Percentiles rank a stretch among this genome's conserved stretches.
phyloP scores from a whole-genome alignment of 2,329 filamentous ascomycete genomes.

The Hymenoscyphus infarciens region DNA sequence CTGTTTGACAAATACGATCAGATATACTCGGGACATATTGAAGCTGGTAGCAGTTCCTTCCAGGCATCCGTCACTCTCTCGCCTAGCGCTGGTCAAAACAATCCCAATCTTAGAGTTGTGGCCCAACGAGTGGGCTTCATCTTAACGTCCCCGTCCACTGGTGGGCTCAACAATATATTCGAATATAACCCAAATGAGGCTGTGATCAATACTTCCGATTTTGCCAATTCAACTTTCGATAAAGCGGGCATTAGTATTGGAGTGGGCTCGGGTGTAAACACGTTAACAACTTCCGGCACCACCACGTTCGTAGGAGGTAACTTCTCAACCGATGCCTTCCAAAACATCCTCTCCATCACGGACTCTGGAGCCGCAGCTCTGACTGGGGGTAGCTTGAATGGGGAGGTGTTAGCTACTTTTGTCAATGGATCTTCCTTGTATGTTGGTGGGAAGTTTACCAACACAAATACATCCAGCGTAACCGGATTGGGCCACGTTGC shows the following conservation, averaged over 20 bases:
- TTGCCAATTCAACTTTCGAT: slow-evolving; percentile 72
- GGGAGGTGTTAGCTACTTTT: slow-evolving; percentile 69
- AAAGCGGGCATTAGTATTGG: slow-evolving; percentile 69
- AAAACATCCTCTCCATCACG: slow-evolving; percentile 75
- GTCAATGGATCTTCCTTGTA: slow-evolving; percentile 64
- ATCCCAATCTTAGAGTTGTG: slow-evolving; percentile 70
- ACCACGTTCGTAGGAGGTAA: slow-evolving; percentile 77
- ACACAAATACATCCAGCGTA: slow-evolving; percentile 59
- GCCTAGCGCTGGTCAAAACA: slow-evolving; percentile 60
- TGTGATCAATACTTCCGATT: slow-evolving; percentile 56
- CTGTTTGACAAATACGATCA: slow-evolving; percentile 95
- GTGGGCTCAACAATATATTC: slow-evolving; percentile 83
- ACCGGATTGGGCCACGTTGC: slow-evolving; percentile 73
- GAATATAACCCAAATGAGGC: slow-evolving; percentile 72
- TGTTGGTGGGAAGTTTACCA: slow-evolving; percentile 80
- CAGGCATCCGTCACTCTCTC: slow-evolving; percentile 75
- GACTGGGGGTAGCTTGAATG: slow-evolving; percentile 73
- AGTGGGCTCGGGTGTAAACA: slow-evolving; percentile 62
- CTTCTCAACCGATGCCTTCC: slow-evolving; percentile 65
- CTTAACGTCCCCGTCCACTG: slow-evolving; percentile 58
- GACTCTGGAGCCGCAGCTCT: slow-evolving; percentile 59
- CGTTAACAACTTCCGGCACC: slow-evolving; percentile 62
- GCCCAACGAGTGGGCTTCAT: slow-evolving; percentile 82
- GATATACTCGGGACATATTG: slow-evolving; percentile 81
- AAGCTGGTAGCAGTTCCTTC: slow-evolving; percentile 69